Evolutionary conservation across 495 filamentous ascomycete species (phyloP).

Genomic region (Stereocaulon alpinum): DNA sequence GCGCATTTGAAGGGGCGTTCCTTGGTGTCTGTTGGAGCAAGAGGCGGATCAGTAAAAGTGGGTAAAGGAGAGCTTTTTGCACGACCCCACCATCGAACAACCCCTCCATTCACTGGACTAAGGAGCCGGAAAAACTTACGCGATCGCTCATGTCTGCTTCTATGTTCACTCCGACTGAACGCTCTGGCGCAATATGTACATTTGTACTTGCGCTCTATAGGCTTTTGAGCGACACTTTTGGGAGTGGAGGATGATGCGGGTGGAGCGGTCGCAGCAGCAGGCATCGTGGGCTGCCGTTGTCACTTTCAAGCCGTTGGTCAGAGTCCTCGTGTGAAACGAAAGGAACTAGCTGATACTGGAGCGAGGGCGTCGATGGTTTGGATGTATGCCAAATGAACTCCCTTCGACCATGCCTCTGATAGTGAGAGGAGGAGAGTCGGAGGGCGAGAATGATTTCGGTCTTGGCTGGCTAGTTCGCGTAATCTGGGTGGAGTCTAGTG

Average conservation of each 20-base stretch:
- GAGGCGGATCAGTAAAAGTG: slow-evolving; percentile 3
- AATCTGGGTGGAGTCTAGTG: slow-evolving; percentile 14
- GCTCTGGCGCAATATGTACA: slow-evolving; percentile 97
- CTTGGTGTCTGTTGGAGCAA: slow-evolving; percentile 67
- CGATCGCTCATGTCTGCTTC: slow-evolving; percentile 92
- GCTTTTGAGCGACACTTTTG: slow-evolving; percentile 44
- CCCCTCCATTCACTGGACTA: slow-evolving; percentile 18
- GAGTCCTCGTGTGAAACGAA: slow-evolving; percentile 17
- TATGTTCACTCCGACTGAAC: slow-evolving; percentile 94
- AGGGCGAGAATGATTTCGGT: slow-evolving; percentile 7
- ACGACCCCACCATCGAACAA: slow-evolving; percentile 21
- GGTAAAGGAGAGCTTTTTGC: not conserved
- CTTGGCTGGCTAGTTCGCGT: slow-evolving; percentile 17
- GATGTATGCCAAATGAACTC: slow-evolving; percentile 11
- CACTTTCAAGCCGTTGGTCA: slow-evolving; percentile 13
- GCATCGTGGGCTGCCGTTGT: slow-evolving; percentile 13
- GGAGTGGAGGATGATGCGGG: slow-evolving; percentile 37
- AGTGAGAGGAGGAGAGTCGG: slow-evolving; percentile 4
- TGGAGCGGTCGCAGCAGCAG: slow-evolving; percentile 43
- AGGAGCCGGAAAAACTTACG: slow-evolving; percentile 57
- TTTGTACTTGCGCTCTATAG: slow-evolving; percentile 95
- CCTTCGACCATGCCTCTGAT: slow-evolving; percentile 18
- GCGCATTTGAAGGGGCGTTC: slow-evolving; percentile 97
- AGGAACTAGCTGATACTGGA: slow-evolving; percentile 17
- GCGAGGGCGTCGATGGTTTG: slow-evolving; percentile 14